Percentiles rank a stretch among this genome's conserved stretches.
phyloP scores from a whole-genome alignment of 2,329 filamentous ascomycete genomes.

The Coniella lustricola region DNA sequence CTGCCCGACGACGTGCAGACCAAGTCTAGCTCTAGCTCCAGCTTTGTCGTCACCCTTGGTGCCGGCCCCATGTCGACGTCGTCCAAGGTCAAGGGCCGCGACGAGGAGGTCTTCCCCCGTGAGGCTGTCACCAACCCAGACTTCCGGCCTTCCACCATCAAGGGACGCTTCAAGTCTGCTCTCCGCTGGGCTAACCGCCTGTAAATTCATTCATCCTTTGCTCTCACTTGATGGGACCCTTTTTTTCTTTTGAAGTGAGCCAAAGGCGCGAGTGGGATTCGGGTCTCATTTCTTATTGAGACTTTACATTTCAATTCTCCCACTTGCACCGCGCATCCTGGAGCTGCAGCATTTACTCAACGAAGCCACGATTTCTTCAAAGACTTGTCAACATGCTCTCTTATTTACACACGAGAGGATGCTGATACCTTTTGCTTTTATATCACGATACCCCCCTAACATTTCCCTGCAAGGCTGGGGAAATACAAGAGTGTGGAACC shows the following conservation, averaged over 20 bases:
- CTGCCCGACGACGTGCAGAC: slow-evolving; percentile 48
- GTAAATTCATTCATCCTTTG: background rate
- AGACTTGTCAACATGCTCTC: background rate
- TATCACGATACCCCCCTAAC: no score
- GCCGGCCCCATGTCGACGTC: slow-evolving; percentile 22
- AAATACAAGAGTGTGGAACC: no score
- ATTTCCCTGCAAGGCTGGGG: no score
- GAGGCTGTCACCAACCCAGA: slow-evolving; percentile 13
- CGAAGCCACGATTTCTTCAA: slow-evolving; percentile 14
- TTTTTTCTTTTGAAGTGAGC: background rate
- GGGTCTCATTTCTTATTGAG: no score
- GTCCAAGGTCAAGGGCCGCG: slow-evolving; percentile 8
- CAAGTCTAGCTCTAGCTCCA: slow-evolving; percentile 39
- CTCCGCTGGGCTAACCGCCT: slow-evolving; percentile 4
- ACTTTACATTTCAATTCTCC: background rate
- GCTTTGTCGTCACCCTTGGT: slow-evolving; percentile 47
- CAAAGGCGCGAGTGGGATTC: background rate
- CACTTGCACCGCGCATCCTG: slow-evolving; percentile 9
- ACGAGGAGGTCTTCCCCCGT: slow-evolving; percentile 11
- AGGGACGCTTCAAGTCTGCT: slow-evolving; percentile 1
- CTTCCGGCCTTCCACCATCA: slow-evolving; percentile 8
- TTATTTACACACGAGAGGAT: background rate
- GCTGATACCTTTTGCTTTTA: no score
- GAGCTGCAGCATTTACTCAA: slow-evolving; percentile 14
- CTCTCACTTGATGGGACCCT: no score